Percentiles rank a stretch among this genome's conserved stretches.
phyloP scores from a whole-genome alignment of 148 eudicot genomes.

The Fallopia convolvulus region DNA sequence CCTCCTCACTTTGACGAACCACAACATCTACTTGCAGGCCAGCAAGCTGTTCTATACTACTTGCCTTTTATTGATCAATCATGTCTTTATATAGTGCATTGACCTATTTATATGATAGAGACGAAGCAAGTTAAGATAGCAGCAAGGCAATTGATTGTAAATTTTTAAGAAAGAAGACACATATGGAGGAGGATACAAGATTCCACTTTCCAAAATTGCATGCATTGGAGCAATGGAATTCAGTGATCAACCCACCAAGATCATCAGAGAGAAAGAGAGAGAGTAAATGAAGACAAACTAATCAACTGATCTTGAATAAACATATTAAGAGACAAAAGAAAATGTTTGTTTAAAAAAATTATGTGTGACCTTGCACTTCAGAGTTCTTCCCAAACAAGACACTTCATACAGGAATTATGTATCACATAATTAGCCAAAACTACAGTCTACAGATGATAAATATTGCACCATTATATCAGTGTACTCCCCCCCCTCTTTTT shows the following conservation, averaged over 20 bases:
- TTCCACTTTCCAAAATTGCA: neutral
- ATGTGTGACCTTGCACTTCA: neutral
- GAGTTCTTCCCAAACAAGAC: neutral
- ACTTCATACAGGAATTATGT: neutral
- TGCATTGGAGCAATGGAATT: neutral
- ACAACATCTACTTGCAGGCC: slow-evolving; percentile 94
- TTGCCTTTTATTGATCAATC: slow-evolving; percentile 53
- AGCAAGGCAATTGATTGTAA: neutral
- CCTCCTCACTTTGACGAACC: slow-evolving; percentile 85
- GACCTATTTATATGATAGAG: slow-evolving; percentile 32
- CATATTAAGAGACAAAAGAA: neutral
- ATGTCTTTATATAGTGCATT: slow-evolving; percentile 76
- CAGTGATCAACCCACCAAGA: neutral
- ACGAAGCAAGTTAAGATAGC: neutral
- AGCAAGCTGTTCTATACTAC: slow-evolving; percentile 68
- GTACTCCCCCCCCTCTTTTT: neutral
- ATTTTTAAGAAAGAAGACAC: neutral
- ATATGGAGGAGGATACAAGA: neutral
- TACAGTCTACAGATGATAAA: neutral
- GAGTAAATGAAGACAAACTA: neutral
- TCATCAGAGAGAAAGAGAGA: neutral
- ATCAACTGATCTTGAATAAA: neutral
- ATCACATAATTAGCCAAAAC: neutral
- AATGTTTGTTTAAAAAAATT: neutral
- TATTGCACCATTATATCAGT: neutral